A percentile compares a stretch with the other conserved stretches of the same genome.
These are phyloP conservation scores for Chlorella sorokiniana DNA, from an alignment of 139 green algal species.

Conservation along the genomic window DNA sequence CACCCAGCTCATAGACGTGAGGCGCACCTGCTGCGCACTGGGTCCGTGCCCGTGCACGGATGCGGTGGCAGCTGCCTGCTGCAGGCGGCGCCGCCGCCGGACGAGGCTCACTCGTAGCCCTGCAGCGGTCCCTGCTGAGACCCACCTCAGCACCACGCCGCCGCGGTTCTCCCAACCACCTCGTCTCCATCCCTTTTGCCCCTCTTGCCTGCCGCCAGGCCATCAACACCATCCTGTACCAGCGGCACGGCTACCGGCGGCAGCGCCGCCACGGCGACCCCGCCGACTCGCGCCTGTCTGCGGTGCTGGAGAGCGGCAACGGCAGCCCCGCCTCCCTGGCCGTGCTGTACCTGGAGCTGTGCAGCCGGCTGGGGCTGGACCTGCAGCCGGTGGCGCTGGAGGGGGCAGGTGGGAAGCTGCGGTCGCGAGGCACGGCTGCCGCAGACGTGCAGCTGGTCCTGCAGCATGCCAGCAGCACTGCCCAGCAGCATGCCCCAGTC, in stretches of 20 bases:
- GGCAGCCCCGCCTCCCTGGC: conserved; percentile 10
- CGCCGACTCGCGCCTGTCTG: background rate
- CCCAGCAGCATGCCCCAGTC: no score
- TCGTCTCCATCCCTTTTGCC: background rate
- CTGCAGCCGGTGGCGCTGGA: conserved; percentile 21
- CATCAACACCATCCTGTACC: conserved; percentile 15
- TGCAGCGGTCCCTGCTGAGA: background rate
- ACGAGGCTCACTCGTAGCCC: background rate
- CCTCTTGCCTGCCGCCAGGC: conserved; percentile 1
- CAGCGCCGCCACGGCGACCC: conserved; percentile 14
- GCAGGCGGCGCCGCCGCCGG: no score
- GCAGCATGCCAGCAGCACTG: no score
- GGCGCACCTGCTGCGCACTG: background rate
- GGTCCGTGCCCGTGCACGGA: background rate
- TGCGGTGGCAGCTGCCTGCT: no score
- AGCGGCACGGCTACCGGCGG: conserved; percentile 27
- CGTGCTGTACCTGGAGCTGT: conserved; percentile 16
- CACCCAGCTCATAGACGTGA: conserved; percentile 15
- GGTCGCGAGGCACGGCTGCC: background rate
- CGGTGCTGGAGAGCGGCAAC: conserved; percentile 20
- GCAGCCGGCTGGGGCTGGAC: background rate
- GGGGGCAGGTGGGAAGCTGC: conserved; percentile 1
- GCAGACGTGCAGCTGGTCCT: no score
- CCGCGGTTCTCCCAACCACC: background rate
- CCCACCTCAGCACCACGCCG: background rate